These are phyloP conservation scores for Cordyceps pruinosa DNA, from an alignment of 2,329 filamentous ascomycete genomes.

Conservation along the genomic window DNA sequence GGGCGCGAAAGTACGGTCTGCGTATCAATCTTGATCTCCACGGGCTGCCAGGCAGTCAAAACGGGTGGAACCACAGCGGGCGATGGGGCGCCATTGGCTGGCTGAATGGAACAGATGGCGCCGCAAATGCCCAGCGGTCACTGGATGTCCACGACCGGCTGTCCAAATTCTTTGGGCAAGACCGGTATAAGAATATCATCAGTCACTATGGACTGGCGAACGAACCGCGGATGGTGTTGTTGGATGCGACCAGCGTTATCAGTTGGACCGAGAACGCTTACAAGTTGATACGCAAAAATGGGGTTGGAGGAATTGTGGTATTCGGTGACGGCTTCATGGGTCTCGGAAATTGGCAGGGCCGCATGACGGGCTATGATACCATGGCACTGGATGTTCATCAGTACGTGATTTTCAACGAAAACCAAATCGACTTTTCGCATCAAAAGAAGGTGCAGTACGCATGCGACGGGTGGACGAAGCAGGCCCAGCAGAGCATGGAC, in stretches of 20 bases:
- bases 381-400: conserved; percentile 95
- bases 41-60: conserved; percentile 86
- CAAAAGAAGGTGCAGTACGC: conserved; percentile 79
- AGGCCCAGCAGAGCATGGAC: conserved; percentile 67
- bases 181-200: conserved; percentile 85
- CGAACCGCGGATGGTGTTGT: conserved; percentile 79
- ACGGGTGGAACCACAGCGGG: conserved; percentile 96
- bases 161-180: conserved; percentile 86
- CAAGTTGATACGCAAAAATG: conserved; percentile 66
- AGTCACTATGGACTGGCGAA: conserved; percentile 92
- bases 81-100: conserved; percentile 73
- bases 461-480: conserved; percentile 77
- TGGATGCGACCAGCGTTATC: conserved; percentile 61
- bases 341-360: conserved; percentile 81
- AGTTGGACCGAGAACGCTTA: conserved; percentile 74
- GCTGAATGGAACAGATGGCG: conserved; percentile 85
- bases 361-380: conserved; percentile 62
- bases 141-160: conserved; percentile 83
- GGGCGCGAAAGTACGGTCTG: conserved; percentile 83
- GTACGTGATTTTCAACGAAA: conserved; percentile 94
- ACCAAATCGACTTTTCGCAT: conserved; percentile 77
- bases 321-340: conserved; percentile 96
- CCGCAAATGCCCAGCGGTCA: conserved; percentile 69
- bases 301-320: conserved; percentile 63
- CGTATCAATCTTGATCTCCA: conserved; percentile 92